phyloP scores from a whole-genome alignment of 1,284 basidiomycete species.

The Ceraceosorus guamensis region DNA sequence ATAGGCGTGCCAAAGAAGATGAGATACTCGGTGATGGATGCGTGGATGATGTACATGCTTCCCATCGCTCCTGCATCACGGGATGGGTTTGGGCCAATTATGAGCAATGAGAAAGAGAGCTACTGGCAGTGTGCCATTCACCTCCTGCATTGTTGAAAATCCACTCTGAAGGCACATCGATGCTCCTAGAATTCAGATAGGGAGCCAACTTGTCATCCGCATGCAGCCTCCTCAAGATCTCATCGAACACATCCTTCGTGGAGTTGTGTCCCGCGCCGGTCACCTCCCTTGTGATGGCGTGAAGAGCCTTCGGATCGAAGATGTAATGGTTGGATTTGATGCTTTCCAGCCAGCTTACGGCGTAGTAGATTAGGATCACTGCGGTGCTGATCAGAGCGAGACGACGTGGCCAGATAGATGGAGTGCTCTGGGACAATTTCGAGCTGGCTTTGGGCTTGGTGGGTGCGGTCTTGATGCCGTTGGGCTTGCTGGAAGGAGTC shows the following conservation, averaged over 20 bases:
- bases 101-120: not conserved
- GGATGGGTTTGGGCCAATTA: not conserved
- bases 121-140: conserved; percentile 1
- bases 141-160: conserved; percentile 96
- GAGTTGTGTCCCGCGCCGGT: conserved; percentile 31
- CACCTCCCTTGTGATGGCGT: conserved; percentile 27
- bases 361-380: not conserved
- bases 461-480: no score
- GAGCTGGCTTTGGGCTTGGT: no score
- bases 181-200: conserved; percentile 36
- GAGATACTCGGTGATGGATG: conserved; percentile 70
- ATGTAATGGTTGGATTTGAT: conserved; percentile 27
- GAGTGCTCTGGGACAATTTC: no score
- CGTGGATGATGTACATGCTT: conserved; percentile 93
- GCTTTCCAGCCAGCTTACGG: not conserved
- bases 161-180: conserved; percentile 63
- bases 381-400: not conserved
- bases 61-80: conserved; percentile 64
- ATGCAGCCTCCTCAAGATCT: conserved; percentile 31
- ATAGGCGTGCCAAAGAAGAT: conserved; percentile 89
- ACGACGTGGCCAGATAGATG: not conserved
- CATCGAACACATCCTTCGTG: conserved; percentile 38
- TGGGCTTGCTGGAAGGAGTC: no score
- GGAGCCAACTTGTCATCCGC: conserved; percentile 32
- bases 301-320: conserved; percentile 35